phyloP scores from a whole-genome alignment of 176 grass and related monocot species.

The Triticum monococcum region DNA sequence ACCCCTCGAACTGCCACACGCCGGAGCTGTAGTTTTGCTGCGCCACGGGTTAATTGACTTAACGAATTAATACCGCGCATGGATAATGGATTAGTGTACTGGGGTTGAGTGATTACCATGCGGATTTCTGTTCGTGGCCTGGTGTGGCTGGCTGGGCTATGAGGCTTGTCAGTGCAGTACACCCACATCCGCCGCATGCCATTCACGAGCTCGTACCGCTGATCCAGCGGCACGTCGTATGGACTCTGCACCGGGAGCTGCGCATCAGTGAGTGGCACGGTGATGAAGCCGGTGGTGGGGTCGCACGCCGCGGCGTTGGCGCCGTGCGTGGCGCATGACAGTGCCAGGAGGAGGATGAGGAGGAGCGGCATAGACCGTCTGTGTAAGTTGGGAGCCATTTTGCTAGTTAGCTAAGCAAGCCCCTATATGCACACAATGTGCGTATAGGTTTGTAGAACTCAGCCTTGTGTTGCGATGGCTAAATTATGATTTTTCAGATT shows the following conservation, averaged over 20 bases:
- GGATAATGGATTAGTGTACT: background rate
- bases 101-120: too few species aligned
- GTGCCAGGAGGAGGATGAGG: background rate
- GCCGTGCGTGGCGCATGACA: background rate
- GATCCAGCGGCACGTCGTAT: constrained; percentile 12
- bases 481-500: background rate
- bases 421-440: background rate
- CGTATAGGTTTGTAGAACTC: background rate
- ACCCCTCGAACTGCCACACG: constrained; percentile 53
- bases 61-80: background rate
- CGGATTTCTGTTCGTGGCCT: constrained; percentile 41
- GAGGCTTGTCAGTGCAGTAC: constrained; percentile 43
- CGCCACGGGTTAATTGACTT: background rate
- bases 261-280: constrained; percentile 7
- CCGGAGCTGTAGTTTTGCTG: constrained; percentile 25
- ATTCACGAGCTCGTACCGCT: constrained; percentile 21
- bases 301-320: background rate
- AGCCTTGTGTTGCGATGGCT: background rate
- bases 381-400: background rate
- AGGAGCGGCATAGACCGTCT: background rate
- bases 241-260: constrained; percentile 32
- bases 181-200: constrained; percentile 36
- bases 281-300: constrained; percentile 37
- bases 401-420: background rate
- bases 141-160: background rate